phyloP scores from a whole-genome alignment of 208 protist species.

The Plasmodiophora brassicae region DNA sequence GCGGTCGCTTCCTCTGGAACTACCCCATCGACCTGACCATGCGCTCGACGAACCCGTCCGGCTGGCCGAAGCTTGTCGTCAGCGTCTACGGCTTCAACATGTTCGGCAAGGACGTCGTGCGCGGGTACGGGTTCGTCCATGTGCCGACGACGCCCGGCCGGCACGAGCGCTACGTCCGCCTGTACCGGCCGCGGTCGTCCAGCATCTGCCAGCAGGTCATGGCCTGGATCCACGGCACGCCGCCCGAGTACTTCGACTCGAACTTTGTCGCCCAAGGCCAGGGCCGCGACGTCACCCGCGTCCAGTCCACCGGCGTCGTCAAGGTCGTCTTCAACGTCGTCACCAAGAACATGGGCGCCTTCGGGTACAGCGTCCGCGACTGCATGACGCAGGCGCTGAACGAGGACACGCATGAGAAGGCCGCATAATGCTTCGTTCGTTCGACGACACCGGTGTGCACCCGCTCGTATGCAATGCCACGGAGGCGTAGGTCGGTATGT shows the following conservation, averaged over 20 bases:
- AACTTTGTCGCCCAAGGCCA: conserved; percentile 27
- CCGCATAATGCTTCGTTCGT: too few species aligned
- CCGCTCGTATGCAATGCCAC: too few species aligned
- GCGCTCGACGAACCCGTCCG: background rate
- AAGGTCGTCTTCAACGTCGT: conserved; percentile 32
- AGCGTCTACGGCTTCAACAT: conserved; percentile 43
- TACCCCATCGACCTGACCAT: conserved; percentile 34
- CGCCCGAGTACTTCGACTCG: conserved; percentile 39
- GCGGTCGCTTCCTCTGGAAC: conserved; percentile 4
- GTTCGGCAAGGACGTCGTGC: conserved; percentile 43
- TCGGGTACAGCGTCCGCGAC: conserved; percentile 29
- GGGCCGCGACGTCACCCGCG: conserved; percentile 38
- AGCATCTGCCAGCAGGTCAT: conserved; percentile 6
- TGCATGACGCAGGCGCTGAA: conserved; percentile 3
- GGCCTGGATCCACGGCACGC: conserved; percentile 25
- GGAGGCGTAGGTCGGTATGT: too few species aligned
- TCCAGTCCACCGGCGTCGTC: conserved; percentile 19
- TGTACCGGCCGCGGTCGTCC: conserved; percentile 31
- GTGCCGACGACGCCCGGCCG: conserved; percentile 17
- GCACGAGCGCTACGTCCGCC: conserved; percentile 20
- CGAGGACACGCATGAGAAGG: conserved; percentile 4
- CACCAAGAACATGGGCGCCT: conserved; percentile 29
- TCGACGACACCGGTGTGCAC: too few species aligned
- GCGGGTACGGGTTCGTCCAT: conserved; percentile 39
- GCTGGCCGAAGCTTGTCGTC: conserved; percentile 41